Percentiles rank a stretch among this genome's conserved stretches.
Conservation (phyloP, 2,329 filamentous ascomycete species). For the Pseudogymnoascus sp. region DNA sequence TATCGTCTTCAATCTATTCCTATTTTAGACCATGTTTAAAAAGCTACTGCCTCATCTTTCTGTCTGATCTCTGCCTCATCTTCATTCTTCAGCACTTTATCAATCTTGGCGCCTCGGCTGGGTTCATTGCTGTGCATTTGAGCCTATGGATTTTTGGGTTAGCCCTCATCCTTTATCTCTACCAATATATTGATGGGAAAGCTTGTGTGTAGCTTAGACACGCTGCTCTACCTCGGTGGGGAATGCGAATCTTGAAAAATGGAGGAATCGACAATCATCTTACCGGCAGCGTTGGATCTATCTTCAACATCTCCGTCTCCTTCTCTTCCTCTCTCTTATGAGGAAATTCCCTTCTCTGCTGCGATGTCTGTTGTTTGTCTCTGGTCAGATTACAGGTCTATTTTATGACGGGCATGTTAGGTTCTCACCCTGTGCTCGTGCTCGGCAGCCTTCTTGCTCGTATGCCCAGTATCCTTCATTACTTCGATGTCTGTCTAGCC, state of each 20-base stretch:
- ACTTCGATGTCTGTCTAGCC: not conserved
- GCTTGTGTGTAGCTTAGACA: not conserved
- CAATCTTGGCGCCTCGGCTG: slow-evolving; percentile 63
- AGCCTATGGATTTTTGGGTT: slow-evolving; percentile 37
- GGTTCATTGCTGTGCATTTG: slow-evolving; percentile 65
- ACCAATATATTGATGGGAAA: not conserved
- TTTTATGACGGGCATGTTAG: not conserved
- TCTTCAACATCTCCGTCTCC: slow-evolving; percentile 23
- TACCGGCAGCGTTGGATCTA: slow-evolving; percentile 54
- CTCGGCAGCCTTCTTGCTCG: slow-evolving; percentile 65
- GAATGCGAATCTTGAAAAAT: slow-evolving; percentile 22
- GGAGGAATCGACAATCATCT: slow-evolving; percentile 24
- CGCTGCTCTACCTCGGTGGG: not conserved
- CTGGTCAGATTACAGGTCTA: not conserved
- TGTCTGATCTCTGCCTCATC: slow-evolving; percentile 61
- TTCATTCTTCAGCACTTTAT: slow-evolving; percentile 60
- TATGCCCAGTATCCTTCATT: not conserved
- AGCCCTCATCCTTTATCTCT: not conserved
- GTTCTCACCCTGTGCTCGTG: slow-evolving; percentile 46
- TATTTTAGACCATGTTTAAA: not conserved
- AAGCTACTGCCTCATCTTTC: slow-evolving; percentile 32
- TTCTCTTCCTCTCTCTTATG: slow-evolving; percentile 36
- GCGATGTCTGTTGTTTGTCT: slow-evolving; percentile 16
- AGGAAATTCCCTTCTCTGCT: slow-evolving; percentile 33
- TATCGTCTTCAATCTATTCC: not conserved